These are phyloP conservation scores for Cryphonectria radicalis DNA, from an alignment of 2,329 filamentous ascomycete genomes.

Conservation along the genomic window DNA sequence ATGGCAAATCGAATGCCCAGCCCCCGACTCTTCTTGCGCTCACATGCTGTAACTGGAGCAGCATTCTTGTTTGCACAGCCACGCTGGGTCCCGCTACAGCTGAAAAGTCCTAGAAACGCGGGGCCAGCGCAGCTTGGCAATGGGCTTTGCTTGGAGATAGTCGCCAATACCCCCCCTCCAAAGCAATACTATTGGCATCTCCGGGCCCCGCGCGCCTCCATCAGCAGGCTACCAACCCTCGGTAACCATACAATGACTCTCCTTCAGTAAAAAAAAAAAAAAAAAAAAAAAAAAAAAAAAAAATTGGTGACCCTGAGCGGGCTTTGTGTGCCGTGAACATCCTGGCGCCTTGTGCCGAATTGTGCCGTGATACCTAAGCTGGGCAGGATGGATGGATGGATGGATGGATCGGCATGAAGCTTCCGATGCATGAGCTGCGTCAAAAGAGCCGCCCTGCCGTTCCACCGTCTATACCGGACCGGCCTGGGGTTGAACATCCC, in stretches of 20 bases:
- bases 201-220: no score
- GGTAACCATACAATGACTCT: no score
- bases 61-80: not conserved
- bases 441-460: not conserved
- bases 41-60: not conserved
- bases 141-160: not conserved
- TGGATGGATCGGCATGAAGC: not conserved
- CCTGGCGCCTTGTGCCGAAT: not conserved
- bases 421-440: constrained; percentile 4
- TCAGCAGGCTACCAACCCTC: not conserved
- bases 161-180: not conserved
- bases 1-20: not conserved
- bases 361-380: not conserved
- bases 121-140: not conserved
- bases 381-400: not conserved
- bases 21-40: not conserved
- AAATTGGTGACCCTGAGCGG: not conserved
- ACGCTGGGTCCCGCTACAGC: not conserved
- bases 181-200: not conserved
- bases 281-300: no score
- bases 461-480: not conserved
- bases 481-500: not conserved
- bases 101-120: not conserved
- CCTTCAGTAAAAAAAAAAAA: no score
- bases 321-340: not conserved